Evolutionary conservation across 2,329 filamentous ascomycete species (phyloP), one percentile per base, ranked within the genome.

Genomic region (Colletotrichum echinochloae): DNA sequence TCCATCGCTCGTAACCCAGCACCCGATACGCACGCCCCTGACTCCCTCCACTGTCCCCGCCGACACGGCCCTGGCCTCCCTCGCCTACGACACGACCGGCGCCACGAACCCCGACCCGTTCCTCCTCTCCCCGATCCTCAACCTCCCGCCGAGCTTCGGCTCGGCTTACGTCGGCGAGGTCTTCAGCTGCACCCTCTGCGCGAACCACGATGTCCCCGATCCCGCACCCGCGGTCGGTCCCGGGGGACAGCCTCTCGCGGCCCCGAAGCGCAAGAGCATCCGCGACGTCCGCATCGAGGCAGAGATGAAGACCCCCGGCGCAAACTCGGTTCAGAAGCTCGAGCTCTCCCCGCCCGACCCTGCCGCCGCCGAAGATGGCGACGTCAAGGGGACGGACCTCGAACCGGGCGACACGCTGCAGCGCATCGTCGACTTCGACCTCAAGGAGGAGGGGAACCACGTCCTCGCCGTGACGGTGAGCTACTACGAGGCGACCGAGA

Each of bases 91-190:
- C 70, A 75, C 81, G 35, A 76, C 76, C 64, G 75, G 76, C 71
- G 76, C 78, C 65, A 85, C 85, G 37, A 89, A 88, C 73, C 83
- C 87, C 5, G 65, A 70, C 46, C 86, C 87, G 8, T 89, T 89
- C 78, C 79, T 90, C 70, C 85, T 91, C 73, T 87, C 86, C 41
- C 89, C 89, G 1, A 85, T 90, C 63, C 88, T 98, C 76, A 96
- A 94, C 56, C 90, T 98, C 1, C 95, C 96, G 12, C 91, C 94
- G 20, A 92, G 94, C 0, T 98, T 99, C 79, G 95, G 95, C 54
- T 95, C 94, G 16, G 95, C 95, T 11, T 98, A 98, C 79, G 95
- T 98, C 26, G 96, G 96, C 76, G 95, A 98, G 83, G 94, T 92
- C 0, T 98, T 99, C 82, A 91, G 92, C 73, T 99, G 96, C 82